phyloP scores from a whole-genome alignment of 2,329 filamentous ascomycete species.

The Aspergillus chevalieri region DNA sequence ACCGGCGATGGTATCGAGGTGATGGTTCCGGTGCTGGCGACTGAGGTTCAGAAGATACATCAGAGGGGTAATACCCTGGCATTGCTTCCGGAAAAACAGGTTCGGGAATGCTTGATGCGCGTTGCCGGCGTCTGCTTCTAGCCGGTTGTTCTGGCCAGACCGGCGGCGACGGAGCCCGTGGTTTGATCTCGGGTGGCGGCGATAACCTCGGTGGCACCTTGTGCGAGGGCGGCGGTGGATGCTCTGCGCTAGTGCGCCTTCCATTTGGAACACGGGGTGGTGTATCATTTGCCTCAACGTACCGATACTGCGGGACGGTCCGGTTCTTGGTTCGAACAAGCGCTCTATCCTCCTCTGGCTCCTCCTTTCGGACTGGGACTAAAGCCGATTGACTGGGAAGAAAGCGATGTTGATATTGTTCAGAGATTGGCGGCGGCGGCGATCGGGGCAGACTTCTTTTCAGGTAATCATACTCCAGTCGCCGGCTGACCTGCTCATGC shows the following conservation, averaged over 20 bases:
- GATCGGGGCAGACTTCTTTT: conserved; percentile 32
- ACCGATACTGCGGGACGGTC: conserved; percentile 11
- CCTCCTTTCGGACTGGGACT: conserved; percentile 21
- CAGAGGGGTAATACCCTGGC: conserved; percentile 18
- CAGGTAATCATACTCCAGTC: conserved; percentile 57
- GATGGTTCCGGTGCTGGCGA: not conserved
- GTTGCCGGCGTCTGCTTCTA: conserved; percentile 19
- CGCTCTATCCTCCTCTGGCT: conserved; percentile 20
- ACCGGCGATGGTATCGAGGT: conserved; percentile 11
- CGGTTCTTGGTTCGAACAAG: conserved; percentile 11
- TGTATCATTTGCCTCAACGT: conserved; percentile 15
- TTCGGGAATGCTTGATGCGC: conserved; percentile 10
- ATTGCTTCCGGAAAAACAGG: conserved; percentile 15
- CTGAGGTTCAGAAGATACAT: conserved; percentile 25
- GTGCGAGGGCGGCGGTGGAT: not conserved
- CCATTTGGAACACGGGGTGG: conserved; percentile 18
- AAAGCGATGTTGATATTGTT: conserved; percentile 7
- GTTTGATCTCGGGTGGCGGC: conserved; percentile 1
- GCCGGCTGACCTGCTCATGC: conserved; percentile 72
- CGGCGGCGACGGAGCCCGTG: conserved; percentile 23
- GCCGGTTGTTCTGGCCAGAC: conserved; percentile 12
- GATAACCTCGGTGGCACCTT: not conserved
- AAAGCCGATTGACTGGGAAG: conserved; percentile 15
- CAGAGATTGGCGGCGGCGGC: conserved; percentile 27
- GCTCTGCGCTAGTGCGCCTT: conserved; percentile 13